Evolutionary conservation across 805 yeast species (phyloP), one percentile per base, ranked within the genome.

Genomic region (Ogataea corticis): DNA sequence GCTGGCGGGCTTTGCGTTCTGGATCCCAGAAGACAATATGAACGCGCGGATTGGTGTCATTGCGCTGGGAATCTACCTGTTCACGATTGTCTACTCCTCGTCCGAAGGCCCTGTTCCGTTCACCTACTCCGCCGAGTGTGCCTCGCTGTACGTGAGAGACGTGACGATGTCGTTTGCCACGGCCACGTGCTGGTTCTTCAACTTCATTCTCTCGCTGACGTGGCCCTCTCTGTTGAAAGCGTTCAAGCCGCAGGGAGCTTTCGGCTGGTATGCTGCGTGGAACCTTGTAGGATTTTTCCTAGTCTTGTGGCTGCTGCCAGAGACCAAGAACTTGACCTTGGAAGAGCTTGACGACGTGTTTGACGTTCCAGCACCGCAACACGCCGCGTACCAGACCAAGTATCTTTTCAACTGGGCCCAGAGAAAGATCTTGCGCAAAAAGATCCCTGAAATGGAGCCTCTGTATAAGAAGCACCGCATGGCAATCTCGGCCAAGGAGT

Each of bases 41-140:
- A 64, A 76, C 7, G 83, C 82, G 3, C 75, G 87, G 57, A 66
- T 84, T 48, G 96, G 82, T 3, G 74, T 84, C 43, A 81, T 87
- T 45, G 72, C 85, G 5, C 69, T 80, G 49, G 95, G 94, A 54
- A 82, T 88, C 46, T 88, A 88, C 62, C 60, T 88, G 25, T 87
- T 77, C 65, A 71, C 88, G 0, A 75, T 80, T 34, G 83, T 85
- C 45, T 88, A 88, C 67, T 85, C 95, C 0, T 80, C 87, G 3
- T 92, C 95, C 44, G 88, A 85, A 63, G 96, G 96, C 35, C 95
- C 94, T 12, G 94, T 88, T 36, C 95, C 96, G 3, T 88, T 88
- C 69, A 85, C 94, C 2, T 86, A 88, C 61, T 83, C 90, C 18
- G 95, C 96, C 9, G 96, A 88, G 65, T 86, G 85, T 57, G 79